phyloP scores from a whole-genome alignment of 2,329 filamentous ascomycete species.

The Colletotrichum phormii region DNA sequence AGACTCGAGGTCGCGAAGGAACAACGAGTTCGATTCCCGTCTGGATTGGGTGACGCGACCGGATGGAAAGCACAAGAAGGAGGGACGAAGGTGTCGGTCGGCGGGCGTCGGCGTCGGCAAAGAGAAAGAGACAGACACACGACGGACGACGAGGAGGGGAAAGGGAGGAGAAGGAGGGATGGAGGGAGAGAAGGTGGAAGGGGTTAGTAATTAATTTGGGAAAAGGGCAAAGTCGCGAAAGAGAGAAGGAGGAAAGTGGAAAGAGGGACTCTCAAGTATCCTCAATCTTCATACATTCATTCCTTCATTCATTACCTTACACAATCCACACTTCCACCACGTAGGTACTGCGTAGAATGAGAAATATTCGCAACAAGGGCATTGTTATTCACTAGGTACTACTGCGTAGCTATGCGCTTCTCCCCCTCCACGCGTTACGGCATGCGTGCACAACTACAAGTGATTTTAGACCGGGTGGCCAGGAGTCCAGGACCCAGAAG shows the following conservation, averaged over 20 bases:
- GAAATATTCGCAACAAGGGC: background rate
- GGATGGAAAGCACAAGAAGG: constrained; percentile 15
- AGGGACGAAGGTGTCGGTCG: constrained; percentile 25
- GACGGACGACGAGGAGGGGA: constrained; percentile 12
- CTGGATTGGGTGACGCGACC: constrained; percentile 7
- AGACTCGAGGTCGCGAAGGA: constrained; percentile 22
- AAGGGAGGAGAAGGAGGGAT: constrained; percentile 17
- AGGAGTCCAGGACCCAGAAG: background rate
- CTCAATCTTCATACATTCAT: background rate
- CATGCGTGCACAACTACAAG: background rate
- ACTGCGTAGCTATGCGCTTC: background rate
- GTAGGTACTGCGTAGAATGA: background rate
- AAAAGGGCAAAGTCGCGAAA: constrained; percentile 16
- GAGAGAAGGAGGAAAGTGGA: constrained; percentile 9
- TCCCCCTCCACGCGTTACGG: background rate
- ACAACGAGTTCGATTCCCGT: constrained; percentile 10
- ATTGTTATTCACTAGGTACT: background rate
- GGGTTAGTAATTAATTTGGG: constrained; percentile 13
- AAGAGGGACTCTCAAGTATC: background rate
- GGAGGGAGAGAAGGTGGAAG: constrained; percentile 17
- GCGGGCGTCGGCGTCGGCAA: constrained; percentile 31
- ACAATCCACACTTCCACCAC: background rate
- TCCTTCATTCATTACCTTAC: background rate
- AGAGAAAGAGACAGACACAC: constrained; percentile 18
- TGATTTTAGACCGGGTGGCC: background rate